Conservation (phyloP, 352 stramenopile species). For the Phytophthora sp. region DNA sequence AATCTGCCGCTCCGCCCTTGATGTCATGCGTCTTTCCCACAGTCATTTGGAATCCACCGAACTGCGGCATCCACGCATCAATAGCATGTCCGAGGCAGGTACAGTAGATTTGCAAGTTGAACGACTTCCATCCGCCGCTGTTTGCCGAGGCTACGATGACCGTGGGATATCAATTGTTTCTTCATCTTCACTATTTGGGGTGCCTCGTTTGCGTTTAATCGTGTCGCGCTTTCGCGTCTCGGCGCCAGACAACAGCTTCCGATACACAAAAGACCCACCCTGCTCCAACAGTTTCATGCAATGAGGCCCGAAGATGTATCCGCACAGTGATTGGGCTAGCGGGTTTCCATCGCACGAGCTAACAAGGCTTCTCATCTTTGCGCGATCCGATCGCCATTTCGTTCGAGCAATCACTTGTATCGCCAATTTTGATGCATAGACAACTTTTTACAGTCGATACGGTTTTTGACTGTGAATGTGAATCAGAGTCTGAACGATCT, state of each 20-base stretch:
- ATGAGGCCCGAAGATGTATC: conserved; percentile 48
- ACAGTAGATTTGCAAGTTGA: conserved; percentile 35
- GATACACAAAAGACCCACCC: conserved; percentile 33
- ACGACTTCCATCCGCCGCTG: conserved; percentile 27
- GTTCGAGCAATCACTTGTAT: conserved; percentile 40
- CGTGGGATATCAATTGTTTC: conserved; percentile 28
- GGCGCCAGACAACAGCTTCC: conserved; percentile 31
- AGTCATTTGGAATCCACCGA: conserved; percentile 44
- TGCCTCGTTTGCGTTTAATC: conserved; percentile 34
- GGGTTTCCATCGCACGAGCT: conserved; percentile 34
- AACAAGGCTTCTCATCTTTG: conserved; percentile 21
- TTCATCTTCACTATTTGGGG: too few species aligned
- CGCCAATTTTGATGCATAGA: conserved; percentile 14
- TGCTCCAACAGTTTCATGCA: conserved; percentile 38
- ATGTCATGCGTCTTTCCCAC: conserved; percentile 9
- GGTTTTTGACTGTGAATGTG: background rate
- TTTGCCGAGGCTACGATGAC: conserved; percentile 30
- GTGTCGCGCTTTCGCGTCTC: too few species aligned
- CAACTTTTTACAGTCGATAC: background rate
- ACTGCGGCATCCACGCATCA: conserved; percentile 38
- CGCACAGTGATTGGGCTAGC: conserved; percentile 38
- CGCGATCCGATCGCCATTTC: conserved; percentile 34
- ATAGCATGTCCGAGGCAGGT: conserved; percentile 38
- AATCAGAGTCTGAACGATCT: background rate
- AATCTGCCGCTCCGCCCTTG: background rate